Conservation (phyloP, 2,329 filamentous ascomycete genomes). For the Escovopsis sp. region DNA sequence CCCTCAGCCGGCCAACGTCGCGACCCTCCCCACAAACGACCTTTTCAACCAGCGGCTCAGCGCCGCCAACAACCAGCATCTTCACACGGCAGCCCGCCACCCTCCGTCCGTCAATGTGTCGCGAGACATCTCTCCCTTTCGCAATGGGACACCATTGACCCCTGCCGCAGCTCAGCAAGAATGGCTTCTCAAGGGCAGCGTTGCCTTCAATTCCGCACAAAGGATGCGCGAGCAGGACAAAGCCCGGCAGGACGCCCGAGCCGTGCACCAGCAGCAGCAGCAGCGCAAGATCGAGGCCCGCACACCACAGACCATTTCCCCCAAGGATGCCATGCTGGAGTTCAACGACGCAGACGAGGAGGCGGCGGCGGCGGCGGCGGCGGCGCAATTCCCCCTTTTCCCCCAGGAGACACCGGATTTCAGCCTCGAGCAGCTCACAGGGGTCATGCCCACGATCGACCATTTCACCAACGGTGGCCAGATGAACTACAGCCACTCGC, state of each 20-base stretch:
- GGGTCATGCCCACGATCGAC: constrained; percentile 12
- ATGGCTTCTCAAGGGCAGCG: constrained; percentile 14
- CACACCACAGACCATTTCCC: constrained; percentile 76
- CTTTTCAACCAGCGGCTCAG: constrained; percentile 64
- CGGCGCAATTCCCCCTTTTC: constrained; percentile 58
- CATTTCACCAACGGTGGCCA: constrained; percentile 6
- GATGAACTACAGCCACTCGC: constrained; percentile 16
- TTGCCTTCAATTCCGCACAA: constrained; percentile 36
- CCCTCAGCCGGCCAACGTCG: constrained; percentile 28
- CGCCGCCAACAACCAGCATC: constrained; percentile 60
- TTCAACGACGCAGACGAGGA: constrained; percentile 58
- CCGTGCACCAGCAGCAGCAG: constrained; percentile 25
- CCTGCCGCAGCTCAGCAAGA: constrained; percentile 30
- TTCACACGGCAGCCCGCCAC: constrained; percentile 39
- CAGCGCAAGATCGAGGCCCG: constrained; percentile 25
- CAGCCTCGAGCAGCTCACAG: constrained; percentile 23
- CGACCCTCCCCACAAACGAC: constrained; percentile 35
- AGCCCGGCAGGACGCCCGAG: constrained; percentile 40
- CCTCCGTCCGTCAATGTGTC: constrained; percentile 31
- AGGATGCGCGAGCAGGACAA: constrained; percentile 46
- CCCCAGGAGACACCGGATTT: constrained; percentile 39
- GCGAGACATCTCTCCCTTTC: constrained; percentile 20
- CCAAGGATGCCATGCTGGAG: constrained; percentile 79
- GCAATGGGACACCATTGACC: constrained; percentile 65
- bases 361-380: constrained; percentile 17